Evolutionary conservation across 1,284 basidiomycete species (phyloP), one percentile per base, ranked within the genome.

Genomic region (Trametes hirsuta): DNA sequence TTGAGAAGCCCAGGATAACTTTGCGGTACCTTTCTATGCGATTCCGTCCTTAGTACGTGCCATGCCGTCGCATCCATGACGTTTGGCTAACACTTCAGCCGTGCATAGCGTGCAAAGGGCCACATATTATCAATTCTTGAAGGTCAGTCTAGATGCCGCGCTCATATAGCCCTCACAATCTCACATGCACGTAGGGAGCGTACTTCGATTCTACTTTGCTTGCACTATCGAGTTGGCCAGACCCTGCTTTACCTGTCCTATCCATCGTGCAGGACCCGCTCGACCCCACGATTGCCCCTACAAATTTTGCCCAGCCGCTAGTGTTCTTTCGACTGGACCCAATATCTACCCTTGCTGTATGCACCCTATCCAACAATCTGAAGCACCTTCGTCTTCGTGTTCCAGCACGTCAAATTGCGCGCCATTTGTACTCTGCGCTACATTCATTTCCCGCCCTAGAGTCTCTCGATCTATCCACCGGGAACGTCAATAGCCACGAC

Each of bases 251-350:
- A 1, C 74, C 76, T 1, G 72, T 73, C 0, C 68, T 91, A 1
- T 90, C 87, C 1, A 82, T 91, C 48, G 76, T 88, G 10, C 89
- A 91, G 71, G 88, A 91, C 61, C 83, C 84, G 1, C 72, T 84
- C 8, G 78, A 81, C 40, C 68, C 76, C 2, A 58, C 68, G 39
- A 70, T 75, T 58, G 72, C 74, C 14, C 66, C 70, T 57, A 63
- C 52, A 55, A 75, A 63, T 42, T 91, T 91, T 60, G 89, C 90
- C 1, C 89, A 91, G 67, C 89, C 90, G 0, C 74, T 91, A 51
- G 87, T 90, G 4, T 91, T 91, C 75, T 88, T 88, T 69, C 79
- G 79, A 18, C 77, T 91, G 35, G 81, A 86, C 45, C 72, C 80
- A 2, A 69, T 85, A 55, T 65, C 79, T 2, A 64, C 68, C 1